Conservation (phyloP, 495 filamentous ascomycete species). For the Xylaria telfairii region DNA sequence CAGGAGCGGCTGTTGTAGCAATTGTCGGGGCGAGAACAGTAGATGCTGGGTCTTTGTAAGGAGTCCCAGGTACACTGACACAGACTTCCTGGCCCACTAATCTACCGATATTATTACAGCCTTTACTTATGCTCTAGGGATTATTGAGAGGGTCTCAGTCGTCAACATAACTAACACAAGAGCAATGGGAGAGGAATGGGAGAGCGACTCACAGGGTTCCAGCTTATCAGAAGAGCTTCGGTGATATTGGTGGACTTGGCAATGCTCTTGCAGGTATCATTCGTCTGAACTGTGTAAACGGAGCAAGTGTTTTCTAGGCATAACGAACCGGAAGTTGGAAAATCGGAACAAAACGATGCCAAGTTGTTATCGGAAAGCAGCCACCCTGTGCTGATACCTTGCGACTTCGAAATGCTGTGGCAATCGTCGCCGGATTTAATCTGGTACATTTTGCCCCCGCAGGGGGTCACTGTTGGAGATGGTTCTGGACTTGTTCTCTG, state of each 20-base stretch:
- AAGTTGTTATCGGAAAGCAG: neutral
- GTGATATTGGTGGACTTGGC: neutral
- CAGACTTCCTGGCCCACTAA: no score
- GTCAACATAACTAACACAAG: no score
- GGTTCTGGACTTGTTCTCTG: neutral
- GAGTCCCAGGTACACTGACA: no score
- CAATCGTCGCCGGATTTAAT: neutral
- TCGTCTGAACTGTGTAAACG: neutral
- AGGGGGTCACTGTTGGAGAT: neutral
- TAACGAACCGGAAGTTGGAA: neutral
- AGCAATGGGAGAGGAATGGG: no score
- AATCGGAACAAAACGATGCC: neutral
- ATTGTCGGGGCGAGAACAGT: no score
- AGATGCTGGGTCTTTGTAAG: no score
- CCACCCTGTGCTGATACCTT: neutral
- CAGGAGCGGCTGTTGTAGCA: no score
- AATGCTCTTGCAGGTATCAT: neutral
- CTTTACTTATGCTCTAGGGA: no score
- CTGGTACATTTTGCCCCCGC: neutral
- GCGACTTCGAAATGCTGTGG: neutral
- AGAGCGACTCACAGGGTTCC: no score
- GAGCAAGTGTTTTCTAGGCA: neutral
- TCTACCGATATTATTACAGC: no score
- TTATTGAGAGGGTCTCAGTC: no score
- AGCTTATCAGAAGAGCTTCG: no score